Evolutionary conservation across 805 yeast species (phyloP).

Genomic region (Teunomyces stri): DNA sequence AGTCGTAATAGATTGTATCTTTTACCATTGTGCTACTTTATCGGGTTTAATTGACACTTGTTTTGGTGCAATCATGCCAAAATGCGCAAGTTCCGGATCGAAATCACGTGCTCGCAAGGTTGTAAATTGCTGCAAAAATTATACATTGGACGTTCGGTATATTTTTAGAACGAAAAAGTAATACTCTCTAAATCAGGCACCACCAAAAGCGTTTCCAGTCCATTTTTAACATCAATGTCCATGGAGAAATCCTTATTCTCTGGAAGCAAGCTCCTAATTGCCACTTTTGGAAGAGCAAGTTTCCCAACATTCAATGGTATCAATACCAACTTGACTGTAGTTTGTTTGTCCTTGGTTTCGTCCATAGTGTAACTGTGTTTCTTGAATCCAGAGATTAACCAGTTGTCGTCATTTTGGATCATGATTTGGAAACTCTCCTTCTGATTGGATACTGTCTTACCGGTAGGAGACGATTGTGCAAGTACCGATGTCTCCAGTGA

Average conservation of each 20-base stretch:
- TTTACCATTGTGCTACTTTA: constrained; percentile 57
- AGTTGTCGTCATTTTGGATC: constrained; percentile 58
- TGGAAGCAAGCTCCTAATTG: constrained; percentile 24
- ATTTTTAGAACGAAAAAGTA: constrained; percentile 51
- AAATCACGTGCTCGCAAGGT: not conserved
- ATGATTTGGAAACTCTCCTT: constrained; percentile 40
- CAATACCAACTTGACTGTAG: constrained; percentile 43
- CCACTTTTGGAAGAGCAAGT: constrained; percentile 61
- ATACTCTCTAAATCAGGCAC: constrained; percentile 67
- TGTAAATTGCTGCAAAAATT: not conserved
- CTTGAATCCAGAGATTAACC: constrained; percentile 79
- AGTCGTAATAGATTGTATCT: constrained; percentile 85
- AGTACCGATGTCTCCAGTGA: constrained; percentile 9
- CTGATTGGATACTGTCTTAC: constrained; percentile 8
- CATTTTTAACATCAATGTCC: constrained; percentile 67
- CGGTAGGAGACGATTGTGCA: constrained; percentile 25
- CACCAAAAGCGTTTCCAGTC: constrained; percentile 65
- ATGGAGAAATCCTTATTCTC: constrained; percentile 35
- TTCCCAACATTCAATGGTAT: constrained; percentile 80
- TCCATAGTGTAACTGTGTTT: constrained; percentile 46
- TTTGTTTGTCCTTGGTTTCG: constrained; percentile 7
- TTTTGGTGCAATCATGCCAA: not conserved
- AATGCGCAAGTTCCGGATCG: not conserved
- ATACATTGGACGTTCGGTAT: not conserved
- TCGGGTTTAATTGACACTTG: too few species aligned